A percentile compares a stretch with the other conserved stretches of the same genome.
Evolutionary conservation across 306 rosid species (phyloP).

Genomic region (Crataegus laevigata): DNA sequence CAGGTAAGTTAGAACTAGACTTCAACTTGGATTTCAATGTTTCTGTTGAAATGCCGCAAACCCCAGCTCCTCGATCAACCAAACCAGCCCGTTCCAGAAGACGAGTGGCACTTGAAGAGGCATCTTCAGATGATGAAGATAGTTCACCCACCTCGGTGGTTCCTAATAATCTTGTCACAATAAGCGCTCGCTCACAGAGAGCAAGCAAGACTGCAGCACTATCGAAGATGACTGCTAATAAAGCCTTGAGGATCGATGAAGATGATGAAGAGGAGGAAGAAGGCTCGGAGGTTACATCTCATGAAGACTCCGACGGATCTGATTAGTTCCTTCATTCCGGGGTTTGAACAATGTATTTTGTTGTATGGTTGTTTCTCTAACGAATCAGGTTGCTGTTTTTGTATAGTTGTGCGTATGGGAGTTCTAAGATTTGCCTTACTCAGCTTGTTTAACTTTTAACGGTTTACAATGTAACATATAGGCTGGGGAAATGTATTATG

Average conservation of each 20-base stretch:
- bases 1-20: conserved; percentile 32
- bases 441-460: background rate
- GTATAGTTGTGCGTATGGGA: conserved; percentile 17
- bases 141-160: conserved; percentile 45
- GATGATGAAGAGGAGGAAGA: conserved; percentile 43
- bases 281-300: conserved; percentile 45
- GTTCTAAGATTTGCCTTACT: background rate
- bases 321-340: conserved; percentile 8
- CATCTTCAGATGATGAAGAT: conserved; percentile 67
- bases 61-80: conserved; percentile 49
- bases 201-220: conserved; percentile 88
- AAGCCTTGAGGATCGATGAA: conserved; percentile 28
- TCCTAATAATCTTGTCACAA: conserved; percentile 31
- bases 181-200: conserved; percentile 58
- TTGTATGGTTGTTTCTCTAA: conserved; percentile 9
- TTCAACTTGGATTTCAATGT: conserved; percentile 42
- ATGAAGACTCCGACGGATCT: conserved; percentile 46
- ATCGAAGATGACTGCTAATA: conserved; percentile 47
- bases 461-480: background rate
- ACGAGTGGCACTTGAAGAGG: conserved; percentile 53
- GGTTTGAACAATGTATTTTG: conserved; percentile 1
- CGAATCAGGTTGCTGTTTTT: conserved; percentile 24
- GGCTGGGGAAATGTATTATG: background rate
- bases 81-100: conserved; percentile 49
- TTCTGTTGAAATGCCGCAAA: conserved; percentile 39